Conservation (phyloP, 164 flowering plant species). For the Vitis cinerea region DNA sequence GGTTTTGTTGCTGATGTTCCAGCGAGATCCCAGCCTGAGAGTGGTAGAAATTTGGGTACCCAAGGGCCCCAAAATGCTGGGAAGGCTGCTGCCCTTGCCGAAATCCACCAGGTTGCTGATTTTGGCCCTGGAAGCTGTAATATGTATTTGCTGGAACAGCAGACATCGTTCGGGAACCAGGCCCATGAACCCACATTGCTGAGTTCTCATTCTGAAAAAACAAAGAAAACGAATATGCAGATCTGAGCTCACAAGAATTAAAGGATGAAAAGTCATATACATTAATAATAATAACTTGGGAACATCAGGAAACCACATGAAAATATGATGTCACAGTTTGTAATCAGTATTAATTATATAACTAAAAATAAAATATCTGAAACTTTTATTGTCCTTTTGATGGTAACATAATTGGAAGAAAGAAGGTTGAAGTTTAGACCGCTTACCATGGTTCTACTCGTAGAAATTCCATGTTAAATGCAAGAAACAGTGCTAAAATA, state of each 20-base stretch:
- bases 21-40: conserved; percentile 66
- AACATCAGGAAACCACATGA: no score
- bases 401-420: no score
- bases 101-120: conserved; percentile 60
- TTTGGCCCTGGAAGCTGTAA: conserved; percentile 74
- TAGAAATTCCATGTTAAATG: background rate
- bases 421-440: no score
- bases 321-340: no score
- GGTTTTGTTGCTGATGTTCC: conserved; percentile 80
- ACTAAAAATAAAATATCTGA: no score
- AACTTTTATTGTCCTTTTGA: no score
- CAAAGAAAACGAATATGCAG: background rate
- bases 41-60: conserved; percentile 81
- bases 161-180: conserved; percentile 74
- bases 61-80: conserved; percentile 64
- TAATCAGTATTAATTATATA: no score
- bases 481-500: background rate
- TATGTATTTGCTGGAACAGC: conserved; percentile 70
- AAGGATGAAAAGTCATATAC: no score
- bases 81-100: conserved; percentile 85
- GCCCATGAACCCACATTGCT: conserved; percentile 76
- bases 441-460: no score
- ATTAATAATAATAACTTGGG: no score
- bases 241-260: no score
- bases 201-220: conserved; percentile 63